A percentile compares a stretch with the other conserved stretches of the same genome.
Conservation (phyloP, 1,284 basidiomycete species). For the Melampsora americana region DNA sequence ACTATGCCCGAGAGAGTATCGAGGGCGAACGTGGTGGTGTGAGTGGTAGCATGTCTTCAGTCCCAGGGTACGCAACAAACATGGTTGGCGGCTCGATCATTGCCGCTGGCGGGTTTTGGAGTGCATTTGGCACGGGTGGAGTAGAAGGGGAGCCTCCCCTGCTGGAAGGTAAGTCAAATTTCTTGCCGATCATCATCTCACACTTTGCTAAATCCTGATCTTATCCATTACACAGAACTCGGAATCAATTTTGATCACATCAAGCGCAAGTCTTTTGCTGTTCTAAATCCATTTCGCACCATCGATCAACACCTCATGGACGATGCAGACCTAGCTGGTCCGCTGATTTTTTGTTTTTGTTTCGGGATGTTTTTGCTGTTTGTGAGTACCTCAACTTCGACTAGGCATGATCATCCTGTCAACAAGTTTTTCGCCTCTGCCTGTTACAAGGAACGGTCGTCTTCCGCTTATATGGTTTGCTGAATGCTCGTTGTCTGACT, state of each 20-base stretch:
- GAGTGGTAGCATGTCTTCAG: slow-evolving; percentile 22
- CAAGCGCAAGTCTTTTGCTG: slow-evolving; percentile 85
- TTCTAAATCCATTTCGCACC: slow-evolving; percentile 82
- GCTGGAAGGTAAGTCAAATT: slow-evolving; percentile 68
- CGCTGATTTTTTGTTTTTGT: slow-evolving; percentile 87
- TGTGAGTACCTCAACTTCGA: slow-evolving; percentile 60
- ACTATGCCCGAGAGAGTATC: slow-evolving; percentile 39
- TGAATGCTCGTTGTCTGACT: slow-evolving; percentile 10
- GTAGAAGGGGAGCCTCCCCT: slow-evolving; percentile 89
- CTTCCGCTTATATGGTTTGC: neutral
- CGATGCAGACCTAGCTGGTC: slow-evolving; percentile 95
- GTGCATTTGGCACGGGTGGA: slow-evolving; percentile 91
- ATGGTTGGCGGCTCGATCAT: slow-evolving; percentile 38
- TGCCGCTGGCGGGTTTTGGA: slow-evolving; percentile 60
- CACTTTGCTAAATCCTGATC: slow-evolving; percentile 10
- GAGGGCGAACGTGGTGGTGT: slow-evolving; percentile 39
- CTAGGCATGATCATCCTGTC: neutral
- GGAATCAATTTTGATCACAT: slow-evolving; percentile 98
- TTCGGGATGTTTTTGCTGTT: slow-evolving; percentile 87
- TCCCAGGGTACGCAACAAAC: slow-evolving; percentile 10
- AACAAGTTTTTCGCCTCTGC: slow-evolving; percentile 3
- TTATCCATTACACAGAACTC: slow-evolving; percentile 66
- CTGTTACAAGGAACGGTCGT: neutral
- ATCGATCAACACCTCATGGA: slow-evolving; percentile 98
- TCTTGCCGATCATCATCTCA: neutral